A percentile compares a stretch with the other conserved stretches of the same genome.
Conservation (phyloP, 1,139 yeast genomes). For the Geotrichum cucujoidarum region DNA sequence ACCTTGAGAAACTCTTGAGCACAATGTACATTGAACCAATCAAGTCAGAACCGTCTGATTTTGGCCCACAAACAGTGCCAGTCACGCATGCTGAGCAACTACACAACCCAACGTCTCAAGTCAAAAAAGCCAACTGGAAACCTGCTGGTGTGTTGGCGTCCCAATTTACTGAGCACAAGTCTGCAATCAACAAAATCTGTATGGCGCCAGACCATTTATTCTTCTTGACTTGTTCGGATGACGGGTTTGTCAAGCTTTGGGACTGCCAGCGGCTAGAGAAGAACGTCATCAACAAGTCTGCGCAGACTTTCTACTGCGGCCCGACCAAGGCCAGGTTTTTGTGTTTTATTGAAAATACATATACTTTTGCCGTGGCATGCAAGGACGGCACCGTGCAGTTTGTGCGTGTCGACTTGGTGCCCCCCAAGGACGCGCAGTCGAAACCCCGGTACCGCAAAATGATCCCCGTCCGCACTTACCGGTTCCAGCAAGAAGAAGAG, state of each 20-base stretch:
- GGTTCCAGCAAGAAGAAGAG: conserved; percentile 38
- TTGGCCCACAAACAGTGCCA: conserved; percentile 45
- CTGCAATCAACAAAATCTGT: conserved; percentile 51
- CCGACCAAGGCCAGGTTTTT: conserved; percentile 32
- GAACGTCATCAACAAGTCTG: conserved; percentile 58
- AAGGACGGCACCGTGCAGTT: conserved; percentile 58
- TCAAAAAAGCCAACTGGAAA: conserved; percentile 24
- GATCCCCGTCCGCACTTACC: conserved; percentile 44
- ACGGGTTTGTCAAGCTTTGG: conserved; percentile 75
- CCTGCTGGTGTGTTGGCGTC: conserved; percentile 53
- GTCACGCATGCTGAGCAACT: conserved; percentile 16
- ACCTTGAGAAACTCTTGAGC: conserved; percentile 53
- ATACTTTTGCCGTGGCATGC: conserved; percentile 65
- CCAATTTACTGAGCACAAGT: conserved; percentile 52
- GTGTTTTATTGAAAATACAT: conserved; percentile 53
- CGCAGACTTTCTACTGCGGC: conserved; percentile 34
- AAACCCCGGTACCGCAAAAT: conserved; percentile 38
- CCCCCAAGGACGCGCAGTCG: conserved; percentile 29
- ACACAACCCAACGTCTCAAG: conserved; percentile 18
- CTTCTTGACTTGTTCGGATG: conserved; percentile 73
- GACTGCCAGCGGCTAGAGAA: conserved; percentile 61
- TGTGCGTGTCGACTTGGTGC: conserved; percentile 51
- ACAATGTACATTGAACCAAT: conserved; percentile 53
- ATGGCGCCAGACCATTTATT: conserved; percentile 57
- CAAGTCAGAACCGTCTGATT: conserved; percentile 60